phyloP scores from a whole-genome alignment of 2,329 filamentous ascomycete genomes.

The Exserohilum rostratum region DNA sequence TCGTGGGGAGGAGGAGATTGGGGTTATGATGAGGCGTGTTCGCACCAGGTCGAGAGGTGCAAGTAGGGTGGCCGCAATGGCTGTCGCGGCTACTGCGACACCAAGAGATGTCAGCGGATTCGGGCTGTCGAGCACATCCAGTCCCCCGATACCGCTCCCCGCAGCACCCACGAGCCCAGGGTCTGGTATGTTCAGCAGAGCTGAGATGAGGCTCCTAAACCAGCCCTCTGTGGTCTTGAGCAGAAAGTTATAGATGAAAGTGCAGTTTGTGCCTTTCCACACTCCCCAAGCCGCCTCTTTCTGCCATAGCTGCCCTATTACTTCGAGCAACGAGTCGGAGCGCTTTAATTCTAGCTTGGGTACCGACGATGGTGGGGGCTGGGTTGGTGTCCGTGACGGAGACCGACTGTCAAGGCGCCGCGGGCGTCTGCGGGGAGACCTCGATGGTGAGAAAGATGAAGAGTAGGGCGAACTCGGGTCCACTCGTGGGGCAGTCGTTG shows the following conservation, averaged over 20 bases:
- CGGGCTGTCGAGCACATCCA: constrained; percentile 81
- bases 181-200: constrained; percentile 88
- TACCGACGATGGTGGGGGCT: constrained; percentile 49
- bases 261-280: constrained; percentile 92
- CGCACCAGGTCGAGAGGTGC: constrained; percentile 89
- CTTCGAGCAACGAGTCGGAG: constrained; percentile 82
- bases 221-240: constrained; percentile 89
- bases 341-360: constrained; percentile 75
- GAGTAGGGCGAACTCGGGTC: constrained; percentile 42
- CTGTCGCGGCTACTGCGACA: constrained; percentile 70
- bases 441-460: constrained; percentile 45
- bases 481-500: constrained; percentile 65
- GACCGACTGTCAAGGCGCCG: constrained; percentile 48
- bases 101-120: constrained; percentile 82
- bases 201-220: constrained; percentile 87
- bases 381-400: constrained; percentile 47
- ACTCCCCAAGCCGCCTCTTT: constrained; percentile 90
- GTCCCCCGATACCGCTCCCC: constrained; percentile 62
- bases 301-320: constrained; percentile 84
- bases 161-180: constrained; percentile 62
- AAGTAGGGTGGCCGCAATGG: constrained; percentile 77
- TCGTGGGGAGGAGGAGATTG: constrained; percentile 74
- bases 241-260: constrained; percentile 88
- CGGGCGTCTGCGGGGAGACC: constrained; percentile 45
- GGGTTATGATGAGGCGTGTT: constrained; percentile 84